Conservation (phyloP, 2,329 filamentous ascomycete species). For the Cryoendolithus antarcticus region DNA sequence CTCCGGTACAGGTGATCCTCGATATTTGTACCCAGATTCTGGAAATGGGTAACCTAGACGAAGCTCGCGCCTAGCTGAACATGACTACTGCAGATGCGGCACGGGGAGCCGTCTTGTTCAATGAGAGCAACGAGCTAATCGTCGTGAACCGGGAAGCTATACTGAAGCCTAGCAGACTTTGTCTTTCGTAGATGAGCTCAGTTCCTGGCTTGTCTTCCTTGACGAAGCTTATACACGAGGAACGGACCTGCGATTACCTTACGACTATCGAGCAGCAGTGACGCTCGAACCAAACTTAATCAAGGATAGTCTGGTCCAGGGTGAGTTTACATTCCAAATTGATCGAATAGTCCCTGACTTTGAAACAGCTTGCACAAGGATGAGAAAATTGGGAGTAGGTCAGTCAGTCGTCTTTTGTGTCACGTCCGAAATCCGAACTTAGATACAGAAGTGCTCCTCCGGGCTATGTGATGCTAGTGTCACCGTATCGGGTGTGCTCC, state of each 20-base stretch:
- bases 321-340: too few species aligned
- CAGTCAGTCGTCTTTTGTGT: slow-evolving; percentile 53
- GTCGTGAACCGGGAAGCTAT: slow-evolving; percentile 39
- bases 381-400: slow-evolving; percentile 54
- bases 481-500: slow-evolving; percentile 42
- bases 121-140: slow-evolving; percentile 41
- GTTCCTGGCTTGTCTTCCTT: slow-evolving; percentile 52
- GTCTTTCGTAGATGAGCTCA: slow-evolving; percentile 43
- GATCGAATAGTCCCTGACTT: too few species aligned
- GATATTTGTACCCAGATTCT: slow-evolving; percentile 62
- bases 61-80: slow-evolving; percentile 44
- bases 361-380: slow-evolving; percentile 50
- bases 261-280: slow-evolving; percentile 49
- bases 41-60: slow-evolving; percentile 45
- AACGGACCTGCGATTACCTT: slow-evolving; percentile 52
- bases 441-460: slow-evolving; percentile 1
- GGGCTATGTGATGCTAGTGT: slow-evolving; percentile 21
- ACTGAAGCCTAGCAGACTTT: slow-evolving; percentile 45
- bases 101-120: slow-evolving; percentile 46
- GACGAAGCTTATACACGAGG: slow-evolving; percentile 61
- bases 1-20: slow-evolving; percentile 46
- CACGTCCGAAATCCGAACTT: slow-evolving; percentile 47
- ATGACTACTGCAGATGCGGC: slow-evolving; percentile 12
- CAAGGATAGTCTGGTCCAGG: slow-evolving; percentile 57
- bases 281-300: slow-evolving; percentile 53